Evolutionary conservation across 306 rosid species (phyloP).

Genomic region (Castanea mollissima): DNA sequence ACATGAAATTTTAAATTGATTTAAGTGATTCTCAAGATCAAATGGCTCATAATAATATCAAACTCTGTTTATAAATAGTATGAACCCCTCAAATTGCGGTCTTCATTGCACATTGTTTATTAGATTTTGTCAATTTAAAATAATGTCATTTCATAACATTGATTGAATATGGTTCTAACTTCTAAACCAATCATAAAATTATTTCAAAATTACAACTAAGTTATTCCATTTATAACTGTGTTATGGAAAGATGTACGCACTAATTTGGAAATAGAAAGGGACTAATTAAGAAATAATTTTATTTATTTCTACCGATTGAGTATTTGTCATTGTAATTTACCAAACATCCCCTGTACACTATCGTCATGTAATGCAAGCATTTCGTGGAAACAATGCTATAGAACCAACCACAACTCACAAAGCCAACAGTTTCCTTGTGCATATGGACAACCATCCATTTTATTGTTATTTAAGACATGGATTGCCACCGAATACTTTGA

Average conservation of each 20-base stretch:
- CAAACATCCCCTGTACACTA: neutral
- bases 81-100: neutral
- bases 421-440: neutral
- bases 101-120: neutral
- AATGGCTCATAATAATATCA: neutral
- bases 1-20: constrained; percentile 21
- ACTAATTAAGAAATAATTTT: neutral
- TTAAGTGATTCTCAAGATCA: constrained; percentile 25
- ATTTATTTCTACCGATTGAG: neutral
- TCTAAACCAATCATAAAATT: too few relatives aligned
- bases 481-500: constrained; percentile 1
- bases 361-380: neutral
- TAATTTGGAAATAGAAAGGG: neutral
- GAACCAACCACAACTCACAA: neutral
- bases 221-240: too few relatives aligned
- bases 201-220: too few relatives aligned
- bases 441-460: neutral
- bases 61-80: neutral
- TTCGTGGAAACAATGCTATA: neutral
- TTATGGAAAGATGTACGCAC: too few relatives aligned
- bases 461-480: neutral
- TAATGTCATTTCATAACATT: neutral
- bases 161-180: too few relatives aligned
- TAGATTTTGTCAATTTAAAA: neutral
- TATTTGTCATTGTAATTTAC: neutral